These are phyloP conservation scores for Entelexis sorbosivorans DNA, from an alignment of 1,139 yeast genomes.

Conservation along the genomic window DNA sequence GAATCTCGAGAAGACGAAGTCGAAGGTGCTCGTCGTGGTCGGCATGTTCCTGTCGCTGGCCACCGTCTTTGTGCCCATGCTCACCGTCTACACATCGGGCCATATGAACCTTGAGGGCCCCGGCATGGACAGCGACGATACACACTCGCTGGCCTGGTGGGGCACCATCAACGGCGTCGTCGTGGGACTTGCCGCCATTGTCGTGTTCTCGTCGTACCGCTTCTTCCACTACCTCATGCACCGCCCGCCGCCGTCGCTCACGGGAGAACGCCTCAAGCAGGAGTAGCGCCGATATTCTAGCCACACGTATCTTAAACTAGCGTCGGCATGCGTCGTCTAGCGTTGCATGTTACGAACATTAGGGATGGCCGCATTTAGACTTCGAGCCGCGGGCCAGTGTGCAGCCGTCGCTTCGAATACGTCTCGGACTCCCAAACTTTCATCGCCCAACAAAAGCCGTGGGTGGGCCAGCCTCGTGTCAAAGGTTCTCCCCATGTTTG, in stretches of 20 bases:
- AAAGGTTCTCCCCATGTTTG: too few relatives aligned
- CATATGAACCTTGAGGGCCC: conserved; percentile 10
- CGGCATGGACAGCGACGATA: neutral
- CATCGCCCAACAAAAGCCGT: too few relatives aligned
- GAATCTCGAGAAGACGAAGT: conserved; percentile 8
- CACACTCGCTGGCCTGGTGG: conserved; percentile 8
- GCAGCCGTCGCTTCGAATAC: too few relatives aligned
- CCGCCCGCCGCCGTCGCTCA: conserved; percentile 5
- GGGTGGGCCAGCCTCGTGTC: too few relatives aligned
- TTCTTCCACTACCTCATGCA: conserved; percentile 3
- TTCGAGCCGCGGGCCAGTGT: too few relatives aligned
- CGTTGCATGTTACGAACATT: too few relatives aligned
- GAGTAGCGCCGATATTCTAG: too few relatives aligned
- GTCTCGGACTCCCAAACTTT: too few relatives aligned
- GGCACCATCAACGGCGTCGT: conserved; percentile 2
- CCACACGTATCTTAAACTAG: too few relatives aligned
- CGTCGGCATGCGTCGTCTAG: too few relatives aligned
- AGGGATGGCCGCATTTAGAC: too few relatives aligned
- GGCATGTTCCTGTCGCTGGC: conserved; percentile 9
- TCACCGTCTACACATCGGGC: conserved; percentile 9
- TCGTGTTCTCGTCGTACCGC: neutral
- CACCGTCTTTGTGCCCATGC: conserved; percentile 7
- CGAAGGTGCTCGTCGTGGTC: conserved; percentile 3
- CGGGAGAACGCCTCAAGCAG: neutral
- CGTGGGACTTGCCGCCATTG: neutral